Evolutionary conservation across 768 basidiomycete genomes (phyloP).

Genomic region (Floccularia luteovirens): DNA sequence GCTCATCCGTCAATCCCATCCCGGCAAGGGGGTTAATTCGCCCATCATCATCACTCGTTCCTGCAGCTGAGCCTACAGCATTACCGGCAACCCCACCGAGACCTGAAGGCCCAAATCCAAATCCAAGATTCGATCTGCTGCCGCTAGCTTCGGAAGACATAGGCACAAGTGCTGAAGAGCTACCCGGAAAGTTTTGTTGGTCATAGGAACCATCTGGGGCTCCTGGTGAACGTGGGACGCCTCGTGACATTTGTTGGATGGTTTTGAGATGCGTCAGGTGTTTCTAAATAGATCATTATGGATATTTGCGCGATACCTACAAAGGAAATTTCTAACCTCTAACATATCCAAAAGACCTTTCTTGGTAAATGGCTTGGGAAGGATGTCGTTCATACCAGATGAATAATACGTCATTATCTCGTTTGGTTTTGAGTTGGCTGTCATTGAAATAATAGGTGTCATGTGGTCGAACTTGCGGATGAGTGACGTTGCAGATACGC

Average conservation of each 20-base stretch:
- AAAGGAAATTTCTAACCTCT: conserved; percentile 45
- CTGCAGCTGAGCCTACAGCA: conserved; percentile 10
- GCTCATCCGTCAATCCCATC: conserved; percentile 85
- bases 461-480: conserved; percentile 93
- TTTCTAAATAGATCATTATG: conserved; percentile 39
- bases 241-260: conserved; percentile 68
- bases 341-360: conserved; percentile 87
- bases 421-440: conserved; percentile 87
- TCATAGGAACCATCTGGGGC: conserved; percentile 53
- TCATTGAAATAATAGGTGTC: conserved; percentile 99
- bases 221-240: conserved; percentile 60
- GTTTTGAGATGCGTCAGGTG: conserved; percentile 83
- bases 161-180: too few relatives aligned
- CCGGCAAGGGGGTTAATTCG: conserved; percentile 79
- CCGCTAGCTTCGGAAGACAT: too few relatives aligned
- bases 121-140: too few relatives aligned
- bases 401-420: conserved; percentile 90
- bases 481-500: conserved; percentile 84
- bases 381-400: conserved; percentile 87
- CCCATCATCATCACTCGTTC: conserved; percentile 35
- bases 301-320: neutral
- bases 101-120: too few relatives aligned
- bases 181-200: conserved; percentile 37
- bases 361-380: conserved; percentile 97
- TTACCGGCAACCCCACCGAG: too few relatives aligned